phyloP scores from a whole-genome alignment of 1,284 basidiomycete species.

The Pterulicium gracile region DNA sequence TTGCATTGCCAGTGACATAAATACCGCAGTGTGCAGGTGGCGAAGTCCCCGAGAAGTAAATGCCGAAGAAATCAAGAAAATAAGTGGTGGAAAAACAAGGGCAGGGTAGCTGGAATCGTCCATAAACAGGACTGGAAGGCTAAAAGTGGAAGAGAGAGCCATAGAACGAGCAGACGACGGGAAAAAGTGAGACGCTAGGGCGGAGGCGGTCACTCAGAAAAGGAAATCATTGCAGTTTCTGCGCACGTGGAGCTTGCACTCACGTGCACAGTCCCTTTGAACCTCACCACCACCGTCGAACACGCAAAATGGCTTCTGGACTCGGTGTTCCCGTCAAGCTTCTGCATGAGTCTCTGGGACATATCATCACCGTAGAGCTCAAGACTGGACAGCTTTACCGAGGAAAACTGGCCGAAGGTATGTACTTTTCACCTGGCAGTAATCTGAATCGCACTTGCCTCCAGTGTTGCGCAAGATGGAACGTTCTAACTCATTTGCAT shows the following conservation, averaged over 20 bases:
- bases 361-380: slow-evolving; percentile 94
- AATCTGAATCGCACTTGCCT: slow-evolving; percentile 10
- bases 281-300: neutral
- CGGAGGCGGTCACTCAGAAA: neutral
- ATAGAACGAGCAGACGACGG: neutral
- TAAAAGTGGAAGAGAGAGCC: neutral
- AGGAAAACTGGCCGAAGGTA: slow-evolving; percentile 94
- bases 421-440: slow-evolving; percentile 16
- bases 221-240: neutral
- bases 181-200: neutral
- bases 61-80: neutral
- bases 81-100: too few relatives aligned
- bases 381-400: slow-evolving; percentile 97
- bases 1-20: too few relatives aligned
- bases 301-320: slow-evolving; percentile 21
- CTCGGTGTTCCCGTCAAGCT: slow-evolving; percentile 90
- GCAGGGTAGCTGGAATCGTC: neutral
- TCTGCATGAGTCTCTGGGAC: slow-evolving; percentile 89
- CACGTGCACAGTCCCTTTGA: neutral
- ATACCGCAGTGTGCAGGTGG: neutral
- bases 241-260: neutral
- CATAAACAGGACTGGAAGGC: too few relatives aligned
- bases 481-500: neutral
- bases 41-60: neutral
- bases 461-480: neutral